Evolutionary conservation across 305 asterid species (phyloP).

Genomic region (Solanum hybrid): DNA sequence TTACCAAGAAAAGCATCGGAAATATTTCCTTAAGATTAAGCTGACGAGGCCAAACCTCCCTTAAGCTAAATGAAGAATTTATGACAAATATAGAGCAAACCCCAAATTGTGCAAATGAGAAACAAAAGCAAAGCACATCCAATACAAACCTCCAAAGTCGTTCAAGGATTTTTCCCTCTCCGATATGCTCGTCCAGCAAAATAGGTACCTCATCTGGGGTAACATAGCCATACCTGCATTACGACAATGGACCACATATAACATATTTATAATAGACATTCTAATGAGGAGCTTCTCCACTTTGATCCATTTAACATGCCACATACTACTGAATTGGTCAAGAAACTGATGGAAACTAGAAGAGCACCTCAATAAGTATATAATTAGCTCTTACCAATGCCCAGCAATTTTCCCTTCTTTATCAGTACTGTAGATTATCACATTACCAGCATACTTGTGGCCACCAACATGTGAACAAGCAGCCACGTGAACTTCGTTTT

Average conservation of each 20-base stretch:
- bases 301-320: background rate
- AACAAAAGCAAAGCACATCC: background rate
- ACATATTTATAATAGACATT: background rate
- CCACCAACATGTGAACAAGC: conserved; percentile 98
- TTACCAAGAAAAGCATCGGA: background rate
- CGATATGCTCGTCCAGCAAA: conserved; percentile 70
- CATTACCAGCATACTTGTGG: conserved; percentile 94
- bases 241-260: conserved; percentile 4
- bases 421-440: conserved; percentile 59
- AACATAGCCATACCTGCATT: conserved; percentile 90
- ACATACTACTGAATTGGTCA: background rate
- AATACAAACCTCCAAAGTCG: conserved; percentile 78
- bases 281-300: background rate
- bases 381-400: conserved; percentile 55
- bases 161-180: conserved; percentile 62
- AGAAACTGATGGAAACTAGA: background rate
- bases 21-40: background rate
- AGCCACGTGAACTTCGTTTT: conserved; percentile 45
- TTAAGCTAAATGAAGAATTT: background rate
- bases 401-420: conserved; percentile 64
- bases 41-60: background rate
- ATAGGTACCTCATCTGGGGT: conserved; percentile 77
- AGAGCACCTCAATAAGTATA: background rate
- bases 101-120: background rate
- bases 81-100: background rate